A percentile compares a stretch with the other conserved stretches of the same genome.
phyloP scores from a whole-genome alignment of 1,284 basidiomycete genomes.

The Ustilago trichophora region DNA sequence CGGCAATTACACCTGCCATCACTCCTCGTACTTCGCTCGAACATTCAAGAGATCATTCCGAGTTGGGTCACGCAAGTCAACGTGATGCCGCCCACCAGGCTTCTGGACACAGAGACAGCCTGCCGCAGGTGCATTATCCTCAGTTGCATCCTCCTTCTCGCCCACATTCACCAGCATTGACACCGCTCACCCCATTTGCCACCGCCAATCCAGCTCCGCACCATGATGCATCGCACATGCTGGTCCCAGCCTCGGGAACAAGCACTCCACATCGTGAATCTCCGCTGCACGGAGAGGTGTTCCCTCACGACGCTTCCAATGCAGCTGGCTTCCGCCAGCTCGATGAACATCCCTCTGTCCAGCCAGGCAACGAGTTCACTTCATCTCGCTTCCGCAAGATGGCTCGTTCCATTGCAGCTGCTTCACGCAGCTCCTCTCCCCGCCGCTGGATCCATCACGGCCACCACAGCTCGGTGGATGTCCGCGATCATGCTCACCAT shows the following conservation, averaged over 20 bases:
- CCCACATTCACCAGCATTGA: conserved; percentile 20
- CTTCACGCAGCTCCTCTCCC: conserved; percentile 34
- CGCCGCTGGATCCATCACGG: conserved; percentile 26
- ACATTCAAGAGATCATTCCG: conserved; percentile 21
- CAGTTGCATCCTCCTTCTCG: conserved; percentile 24
- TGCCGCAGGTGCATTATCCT: too few species aligned
- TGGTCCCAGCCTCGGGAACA: conserved; percentile 10
- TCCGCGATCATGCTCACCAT: conserved; percentile 16
- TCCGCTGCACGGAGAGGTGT: conserved; percentile 21
- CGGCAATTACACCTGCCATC: conserved; percentile 20
- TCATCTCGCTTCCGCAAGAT: conserved; percentile 43
- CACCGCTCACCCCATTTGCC: conserved; percentile 3
- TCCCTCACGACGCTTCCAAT: conserved; percentile 6
- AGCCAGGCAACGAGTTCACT: conserved; percentile 31
- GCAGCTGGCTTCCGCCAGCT: conserved; percentile 32
- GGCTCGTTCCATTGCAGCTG: conserved; percentile 37
- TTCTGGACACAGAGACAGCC: background rate
- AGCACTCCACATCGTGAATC: conserved; percentile 36
- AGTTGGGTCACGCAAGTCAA: conserved; percentile 18
- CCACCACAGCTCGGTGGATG: conserved; percentile 10
- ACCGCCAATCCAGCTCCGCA: too few species aligned
- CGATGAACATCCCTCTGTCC: conserved; percentile 41
- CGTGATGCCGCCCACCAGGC: background rate
- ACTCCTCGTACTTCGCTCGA: conserved; percentile 40
- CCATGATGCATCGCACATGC: conserved; percentile 7